These are phyloP conservation scores for Teratosphaeria nubilosa DNA, from an alignment of 2,329 filamentous ascomycete species.

Conservation along the genomic window DNA sequence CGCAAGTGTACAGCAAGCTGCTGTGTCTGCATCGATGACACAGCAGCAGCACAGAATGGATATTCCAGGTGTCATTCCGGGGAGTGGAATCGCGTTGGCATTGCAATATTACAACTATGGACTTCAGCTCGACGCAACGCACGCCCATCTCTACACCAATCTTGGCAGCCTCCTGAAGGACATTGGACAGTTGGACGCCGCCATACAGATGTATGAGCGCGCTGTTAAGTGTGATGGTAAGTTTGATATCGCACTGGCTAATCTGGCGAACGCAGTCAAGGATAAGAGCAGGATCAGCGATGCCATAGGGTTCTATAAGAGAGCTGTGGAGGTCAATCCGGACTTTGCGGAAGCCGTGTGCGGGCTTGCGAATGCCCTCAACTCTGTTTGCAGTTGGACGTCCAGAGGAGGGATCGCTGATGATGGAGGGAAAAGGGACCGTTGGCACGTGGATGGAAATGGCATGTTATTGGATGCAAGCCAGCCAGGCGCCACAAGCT, in stretches of 20 bases:
- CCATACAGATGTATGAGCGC: constrained; percentile 94
- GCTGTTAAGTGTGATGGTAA: constrained; percentile 86
- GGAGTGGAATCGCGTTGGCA: constrained; percentile 79
- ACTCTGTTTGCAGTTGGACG: constrained; percentile 92
- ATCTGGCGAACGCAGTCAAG: constrained; percentile 94
- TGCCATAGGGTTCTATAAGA: constrained; percentile 82
- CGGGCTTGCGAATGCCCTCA: constrained; percentile 85
- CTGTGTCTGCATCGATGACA: constrained; percentile 17
- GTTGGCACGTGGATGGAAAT: constrained; percentile 83
- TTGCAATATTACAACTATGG: constrained; percentile 95
- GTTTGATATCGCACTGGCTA: constrained; percentile 94
- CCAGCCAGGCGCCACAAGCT: constrained; percentile 48
- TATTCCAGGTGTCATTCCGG: constrained; percentile 71
- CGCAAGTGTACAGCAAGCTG: constrained; percentile 77
- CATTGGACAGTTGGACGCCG: constrained; percentile 81
- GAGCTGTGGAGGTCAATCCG: constrained; percentile 83
- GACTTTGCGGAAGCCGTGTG: constrained; percentile 96
- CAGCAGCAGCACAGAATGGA: constrained; percentile 21
- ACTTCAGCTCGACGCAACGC: constrained; percentile 70
- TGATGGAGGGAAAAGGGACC: constrained; percentile 63
- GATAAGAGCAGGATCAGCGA: constrained; percentile 88
- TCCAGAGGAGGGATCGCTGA: constrained; percentile 77
- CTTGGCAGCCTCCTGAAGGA: constrained; percentile 91
- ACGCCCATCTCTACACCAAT: constrained; percentile 95
- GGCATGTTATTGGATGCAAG: constrained; percentile 72